These are phyloP conservation scores for Phaeophleospora eucalypticola DNA, from an alignment of 2,329 filamentous ascomycete genomes.

Conservation along the genomic window DNA sequence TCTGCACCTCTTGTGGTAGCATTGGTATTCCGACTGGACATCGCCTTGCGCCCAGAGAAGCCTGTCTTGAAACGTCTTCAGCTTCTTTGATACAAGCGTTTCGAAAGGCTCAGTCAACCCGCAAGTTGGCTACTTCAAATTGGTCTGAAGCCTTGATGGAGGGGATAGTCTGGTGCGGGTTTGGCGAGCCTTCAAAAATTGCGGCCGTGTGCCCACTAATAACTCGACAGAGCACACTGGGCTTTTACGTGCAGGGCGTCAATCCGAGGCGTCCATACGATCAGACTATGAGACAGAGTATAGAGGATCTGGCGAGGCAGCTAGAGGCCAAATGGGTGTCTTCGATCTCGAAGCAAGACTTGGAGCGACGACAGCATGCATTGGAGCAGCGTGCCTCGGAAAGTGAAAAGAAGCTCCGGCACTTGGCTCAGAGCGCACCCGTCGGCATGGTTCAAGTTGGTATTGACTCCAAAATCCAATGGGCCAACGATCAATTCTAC, in stretches of 20 bases:
- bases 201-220: slow-evolving; percentile 14
- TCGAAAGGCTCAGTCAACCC: too few relatives aligned
- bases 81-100: too few relatives aligned
- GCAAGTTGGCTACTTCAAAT: too few relatives aligned
- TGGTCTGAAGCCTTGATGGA: slow-evolving; percentile 15
- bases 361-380: slow-evolving; percentile 4
- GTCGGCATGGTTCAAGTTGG: slow-evolving; percentile 36
- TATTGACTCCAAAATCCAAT: slow-evolving; percentile 33
- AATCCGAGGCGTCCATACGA: slow-evolving; percentile 24
- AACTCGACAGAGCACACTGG: slow-evolving; percentile 13
- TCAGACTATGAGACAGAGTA: slow-evolving; percentile 6
- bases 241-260: slow-evolving; percentile 22
- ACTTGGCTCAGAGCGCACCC: slow-evolving; percentile 37
- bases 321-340: slow-evolving; percentile 19
- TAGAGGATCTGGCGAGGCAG: slow-evolving; percentile 13
- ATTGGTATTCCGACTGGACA: slow-evolving; percentile 15
- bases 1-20: slow-evolving; percentile 7
- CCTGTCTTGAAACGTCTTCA: slow-evolving; percentile 10
- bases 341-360: slow-evolving; percentile 13
- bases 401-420: slow-evolving; percentile 35
- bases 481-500: slow-evolving; percentile 36
- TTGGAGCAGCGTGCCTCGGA: slow-evolving; percentile 16
- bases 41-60: slow-evolving; percentile 6
- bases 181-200: slow-evolving; percentile 15
- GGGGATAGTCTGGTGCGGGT: slow-evolving; percentile 21